These are phyloP conservation scores for Allium fistulosum DNA, from an alignment of 106 monocot species.

Conservation along the genomic window DNA sequence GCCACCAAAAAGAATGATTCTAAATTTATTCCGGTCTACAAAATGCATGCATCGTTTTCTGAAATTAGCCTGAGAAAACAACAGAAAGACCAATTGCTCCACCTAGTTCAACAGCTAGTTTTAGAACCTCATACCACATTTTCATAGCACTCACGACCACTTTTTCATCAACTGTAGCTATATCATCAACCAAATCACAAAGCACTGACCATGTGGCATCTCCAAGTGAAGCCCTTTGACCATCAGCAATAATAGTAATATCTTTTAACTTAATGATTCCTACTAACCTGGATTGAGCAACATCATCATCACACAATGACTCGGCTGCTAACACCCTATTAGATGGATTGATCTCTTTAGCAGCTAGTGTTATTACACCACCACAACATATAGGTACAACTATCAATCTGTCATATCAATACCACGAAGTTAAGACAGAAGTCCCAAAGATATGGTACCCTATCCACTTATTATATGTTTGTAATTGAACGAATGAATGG, in stretches of 20 bases:
- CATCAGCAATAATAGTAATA: slow-evolving; percentile 83
- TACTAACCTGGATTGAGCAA: slow-evolving; percentile 62
- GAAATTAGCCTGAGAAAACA: slow-evolving; percentile 65
- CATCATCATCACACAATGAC: slow-evolving; percentile 88
- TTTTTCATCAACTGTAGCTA: slow-evolving; percentile 52
- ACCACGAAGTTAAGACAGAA: slow-evolving; percentile 65
- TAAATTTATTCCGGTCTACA: slow-evolving; percentile 45
- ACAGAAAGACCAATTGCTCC: slow-evolving; percentile 85
- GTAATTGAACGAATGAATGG: too few relatives aligned
- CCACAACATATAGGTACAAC: too few relatives aligned
- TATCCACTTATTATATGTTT: too few relatives aligned
- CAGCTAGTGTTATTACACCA: slow-evolving; percentile 82
- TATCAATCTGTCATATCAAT: slow-evolving; percentile 76
- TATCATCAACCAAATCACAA: too few relatives aligned
- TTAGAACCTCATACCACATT: slow-evolving; percentile 87
- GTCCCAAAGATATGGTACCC: slow-evolving; percentile 78
- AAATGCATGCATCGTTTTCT: slow-evolving; percentile 22
- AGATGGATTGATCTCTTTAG: slow-evolving; percentile 80
- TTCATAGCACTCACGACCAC: slow-evolving; percentile 82
- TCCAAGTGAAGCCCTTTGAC: slow-evolving; percentile 87
- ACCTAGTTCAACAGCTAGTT: slow-evolving; percentile 84
- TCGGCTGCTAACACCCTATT: slow-evolving; percentile 81
- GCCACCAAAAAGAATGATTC: slow-evolving; percentile 83
- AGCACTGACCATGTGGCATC: slow-evolving; percentile 74
- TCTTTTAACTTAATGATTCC: slow-evolving; percentile 57